Evolutionary conservation across 441 rosid species (phyloP), one percentile per base, ranked within the genome.

Genomic region (Pelargonium cotyledonis): DNA sequence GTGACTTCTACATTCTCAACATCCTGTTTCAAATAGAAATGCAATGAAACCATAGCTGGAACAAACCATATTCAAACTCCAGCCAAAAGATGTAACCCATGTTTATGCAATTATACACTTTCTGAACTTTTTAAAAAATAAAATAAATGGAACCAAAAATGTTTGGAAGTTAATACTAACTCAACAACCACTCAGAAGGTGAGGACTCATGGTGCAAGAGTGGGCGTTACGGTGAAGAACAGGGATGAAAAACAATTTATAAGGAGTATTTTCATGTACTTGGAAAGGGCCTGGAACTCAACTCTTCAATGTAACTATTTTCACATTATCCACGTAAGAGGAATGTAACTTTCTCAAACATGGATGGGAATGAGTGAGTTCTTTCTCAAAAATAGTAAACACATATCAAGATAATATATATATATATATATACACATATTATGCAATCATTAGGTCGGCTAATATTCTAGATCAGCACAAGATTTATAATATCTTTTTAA

Each of bases 1-100:
- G 88, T 78, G 65, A 94, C 84, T 83, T 88, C 85, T 70, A 83
- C 18, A 51, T 81, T 78, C 21, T 84, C 86, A 66, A 43, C 75
- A 38, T 76, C 96, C 98, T 94, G 86, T 67, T 78, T 65, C 79
- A 85, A 72, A 72, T 65, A 74, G 65, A 70, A 70, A 6, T 49
- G 67, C 46, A 72, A 74, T 55, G 63, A 55, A 71, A 65, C 68
- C 66, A 73, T 66, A 66, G 58, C 47, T 65, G 61, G 72, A 65
- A n/a, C 57, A 72, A 73, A 60, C 14, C 51, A 72, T 21, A 55
- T 44, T 9, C n/a, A 55, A 44, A 6, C 38, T 35, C 61, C 61
- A 55, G 21, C 61, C 9, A 16, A 55, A 55, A 55, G 10, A 55
- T 55, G 21, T 16, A 55, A 16, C 61, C 61, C 61, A 18, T 55